phyloP scores from a whole-genome alignment of 2,329 filamentous ascomycete species.

The Sodiomyces alkalinus region DNA sequence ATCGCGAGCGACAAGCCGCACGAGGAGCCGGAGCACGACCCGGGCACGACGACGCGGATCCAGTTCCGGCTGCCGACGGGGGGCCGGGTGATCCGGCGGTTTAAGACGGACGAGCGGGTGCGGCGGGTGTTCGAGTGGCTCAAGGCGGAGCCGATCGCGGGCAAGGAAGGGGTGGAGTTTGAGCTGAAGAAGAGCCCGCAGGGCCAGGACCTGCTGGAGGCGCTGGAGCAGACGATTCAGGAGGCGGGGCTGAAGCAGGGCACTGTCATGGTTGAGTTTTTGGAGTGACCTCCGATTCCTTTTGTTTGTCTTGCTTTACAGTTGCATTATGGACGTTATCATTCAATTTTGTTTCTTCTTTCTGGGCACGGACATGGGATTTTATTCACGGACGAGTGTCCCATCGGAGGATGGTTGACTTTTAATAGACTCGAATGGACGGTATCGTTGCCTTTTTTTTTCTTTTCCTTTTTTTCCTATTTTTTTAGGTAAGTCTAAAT shows the following conservation, averaged over 20 bases:
- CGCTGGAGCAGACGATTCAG: constrained; percentile 58
- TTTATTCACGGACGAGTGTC: too few relatives aligned
- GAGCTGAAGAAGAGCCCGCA: constrained; percentile 70
- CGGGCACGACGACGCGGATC: constrained; percentile 66
- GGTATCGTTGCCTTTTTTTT: too few relatives aligned
- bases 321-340: too few relatives aligned
- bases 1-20: constrained; percentile 66
- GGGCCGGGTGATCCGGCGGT: constrained; percentile 77
- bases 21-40: constrained; percentile 57
- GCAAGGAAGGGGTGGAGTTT: constrained; percentile 64
- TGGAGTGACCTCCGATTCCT: too few relatives aligned
- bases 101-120: constrained; percentile 61
- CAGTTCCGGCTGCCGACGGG: constrained; percentile 82
- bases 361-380: too few relatives aligned
- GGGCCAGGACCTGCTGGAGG: constrained; percentile 69
- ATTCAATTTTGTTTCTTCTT: too few relatives aligned
- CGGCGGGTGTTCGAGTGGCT: constrained; percentile 89
- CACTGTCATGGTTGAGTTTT: constrained; percentile 88
- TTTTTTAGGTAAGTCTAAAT: too few relatives aligned
- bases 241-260: constrained; percentile 81
- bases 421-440: too few relatives aligned
- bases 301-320: too few relatives aligned
- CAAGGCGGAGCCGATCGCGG: constrained; percentile 73
- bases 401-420: too few relatives aligned
- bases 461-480: too few relatives aligned